Conservation (phyloP, 1,284 basidiomycete genomes). For the Erythrobasidium hasegawianum region DNA sequence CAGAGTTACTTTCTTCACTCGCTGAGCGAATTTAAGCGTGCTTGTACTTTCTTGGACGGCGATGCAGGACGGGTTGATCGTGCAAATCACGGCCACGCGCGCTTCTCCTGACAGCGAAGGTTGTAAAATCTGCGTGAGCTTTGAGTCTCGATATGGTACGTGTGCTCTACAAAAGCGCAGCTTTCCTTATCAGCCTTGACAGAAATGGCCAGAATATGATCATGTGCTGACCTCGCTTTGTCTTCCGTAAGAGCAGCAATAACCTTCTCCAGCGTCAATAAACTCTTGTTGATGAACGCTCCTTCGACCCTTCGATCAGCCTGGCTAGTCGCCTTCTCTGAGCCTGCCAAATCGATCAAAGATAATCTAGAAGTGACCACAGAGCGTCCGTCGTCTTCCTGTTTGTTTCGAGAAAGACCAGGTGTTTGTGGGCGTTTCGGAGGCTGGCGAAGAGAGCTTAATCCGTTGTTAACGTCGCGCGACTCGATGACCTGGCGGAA, state of each 20-base stretch:
- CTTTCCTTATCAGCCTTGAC: neutral
- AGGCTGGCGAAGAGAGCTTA: neutral
- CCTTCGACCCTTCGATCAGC: slow-evolving; percentile 88
- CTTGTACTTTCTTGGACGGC: slow-evolving; percentile 43
- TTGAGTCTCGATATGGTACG: slow-evolving; percentile 92
- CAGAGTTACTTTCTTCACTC: slow-evolving; percentile 74
- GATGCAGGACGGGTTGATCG: slow-evolving; percentile 71
- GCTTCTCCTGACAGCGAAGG: slow-evolving; percentile 92
- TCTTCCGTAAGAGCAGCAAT: slow-evolving; percentile 85
- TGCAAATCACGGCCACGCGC: slow-evolving; percentile 92
- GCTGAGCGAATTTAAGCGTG: slow-evolving; percentile 64
- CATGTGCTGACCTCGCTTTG: slow-evolving; percentile 59
- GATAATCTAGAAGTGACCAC: slow-evolving; percentile 54
- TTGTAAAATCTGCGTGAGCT: slow-evolving; percentile 86
- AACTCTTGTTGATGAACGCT: slow-evolving; percentile 86
- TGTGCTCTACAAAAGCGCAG: slow-evolving; percentile 22
- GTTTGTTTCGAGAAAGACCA: neutral
- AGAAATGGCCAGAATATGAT: neutral
- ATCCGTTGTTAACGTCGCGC: slow-evolving; percentile 37
- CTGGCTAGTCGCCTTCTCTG: slow-evolving; percentile 89
- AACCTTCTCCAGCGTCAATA: slow-evolving; percentile 82
- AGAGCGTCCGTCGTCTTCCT: slow-evolving; percentile 13
- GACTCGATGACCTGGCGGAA: slow-evolving; percentile 50
- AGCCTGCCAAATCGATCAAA: slow-evolving; percentile 93
- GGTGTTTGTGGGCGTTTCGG: neutral